Evolutionary conservation across 495 filamentous ascomycete species (phyloP).

Genomic region (Xylaria scruposa): DNA sequence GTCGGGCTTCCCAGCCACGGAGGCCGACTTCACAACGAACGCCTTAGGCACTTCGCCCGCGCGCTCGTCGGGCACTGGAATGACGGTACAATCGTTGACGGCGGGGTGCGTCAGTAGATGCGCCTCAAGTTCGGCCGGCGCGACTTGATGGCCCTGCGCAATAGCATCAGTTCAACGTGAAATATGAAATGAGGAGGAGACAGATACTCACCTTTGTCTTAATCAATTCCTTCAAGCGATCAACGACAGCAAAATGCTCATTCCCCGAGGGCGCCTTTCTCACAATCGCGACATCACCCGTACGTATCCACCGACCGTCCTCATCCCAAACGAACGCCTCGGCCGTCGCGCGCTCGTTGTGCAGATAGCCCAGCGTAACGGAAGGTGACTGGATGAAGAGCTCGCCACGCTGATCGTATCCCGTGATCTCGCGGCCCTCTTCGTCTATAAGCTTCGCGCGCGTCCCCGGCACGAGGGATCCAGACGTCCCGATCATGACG

Average conservation of each 20-base stretch:
- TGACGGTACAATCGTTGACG: slow-evolving; percentile 85
- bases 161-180: neutral
- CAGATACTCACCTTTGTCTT: slow-evolving; percentile 77
- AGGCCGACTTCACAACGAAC: slow-evolving; percentile 77
- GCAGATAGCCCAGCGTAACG: slow-evolving; percentile 81
- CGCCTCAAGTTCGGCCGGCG: slow-evolving; percentile 89
- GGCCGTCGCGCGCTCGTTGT: slow-evolving; percentile 81
- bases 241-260: slow-evolving; percentile 84
- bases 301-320: slow-evolving; percentile 78
- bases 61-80: slow-evolving; percentile 75
- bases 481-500: slow-evolving; percentile 74
- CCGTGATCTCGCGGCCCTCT: slow-evolving; percentile 78
- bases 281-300: slow-evolving; percentile 84
- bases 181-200: too few species aligned
- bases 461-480: slow-evolving; percentile 70
- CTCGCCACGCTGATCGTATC: slow-evolving; percentile 80
- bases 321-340: slow-evolving; percentile 80
- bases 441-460: slow-evolving; percentile 73
- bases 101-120: slow-evolving; percentile 82
- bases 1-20: slow-evolving; percentile 60
- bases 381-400: slow-evolving; percentile 77
- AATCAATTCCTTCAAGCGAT: slow-evolving; percentile 92
- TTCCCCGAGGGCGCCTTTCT: slow-evolving; percentile 64
- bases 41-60: slow-evolving; percentile 89
- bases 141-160: slow-evolving; percentile 81